Percentiles rank a stretch among this genome's conserved stretches.
phyloP scores from a whole-genome alignment of 1,284 basidiomycete genomes.

The Sporisorium scitamineum region DNA sequence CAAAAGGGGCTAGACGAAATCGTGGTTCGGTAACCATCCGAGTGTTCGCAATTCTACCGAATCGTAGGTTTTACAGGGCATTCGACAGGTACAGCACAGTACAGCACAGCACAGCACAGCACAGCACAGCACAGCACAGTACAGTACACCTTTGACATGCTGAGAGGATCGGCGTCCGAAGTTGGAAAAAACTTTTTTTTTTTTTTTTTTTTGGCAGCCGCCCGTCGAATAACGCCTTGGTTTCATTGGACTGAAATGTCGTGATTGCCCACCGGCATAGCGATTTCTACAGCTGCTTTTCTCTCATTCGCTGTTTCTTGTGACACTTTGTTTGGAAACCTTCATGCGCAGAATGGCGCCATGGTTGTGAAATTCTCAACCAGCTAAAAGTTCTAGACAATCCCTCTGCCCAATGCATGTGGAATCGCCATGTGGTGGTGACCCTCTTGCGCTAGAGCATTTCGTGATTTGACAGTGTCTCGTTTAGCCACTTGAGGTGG shows the following conservation, averaged over 20 bases:
- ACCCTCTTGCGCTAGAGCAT: neutral
- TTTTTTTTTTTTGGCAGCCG: neutral
- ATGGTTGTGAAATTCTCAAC: conserved; percentile 2
- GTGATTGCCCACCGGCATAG: conserved; percentile 17
- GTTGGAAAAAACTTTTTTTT: neutral
- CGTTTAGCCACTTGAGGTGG: neutral
- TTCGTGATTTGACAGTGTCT: neutral
- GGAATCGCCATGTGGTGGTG: conserved; percentile 4
- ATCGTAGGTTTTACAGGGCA: no score
- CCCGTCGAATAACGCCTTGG: conserved; percentile 8
- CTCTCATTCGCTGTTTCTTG: neutral
- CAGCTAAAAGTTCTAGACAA: no score
- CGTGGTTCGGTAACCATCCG: neutral
- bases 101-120: no score
- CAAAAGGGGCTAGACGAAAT: no score
- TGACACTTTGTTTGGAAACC: neutral
- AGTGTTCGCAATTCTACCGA: neutral
- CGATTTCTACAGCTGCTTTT: neutral
- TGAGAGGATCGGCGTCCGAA: neutral
- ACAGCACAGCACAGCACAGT: no score
- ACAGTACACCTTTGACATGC: neutral
- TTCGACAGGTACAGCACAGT: no score
- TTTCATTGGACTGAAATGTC: conserved; percentile 42
- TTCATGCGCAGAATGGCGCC: conserved; percentile 29
- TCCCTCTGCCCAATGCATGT: neutral